Evolutionary conservation across 2,329 filamentous ascomycete species (phyloP), one percentile per base, ranked within the genome.

Genomic region (Bipolaris sorokiniana): DNA sequence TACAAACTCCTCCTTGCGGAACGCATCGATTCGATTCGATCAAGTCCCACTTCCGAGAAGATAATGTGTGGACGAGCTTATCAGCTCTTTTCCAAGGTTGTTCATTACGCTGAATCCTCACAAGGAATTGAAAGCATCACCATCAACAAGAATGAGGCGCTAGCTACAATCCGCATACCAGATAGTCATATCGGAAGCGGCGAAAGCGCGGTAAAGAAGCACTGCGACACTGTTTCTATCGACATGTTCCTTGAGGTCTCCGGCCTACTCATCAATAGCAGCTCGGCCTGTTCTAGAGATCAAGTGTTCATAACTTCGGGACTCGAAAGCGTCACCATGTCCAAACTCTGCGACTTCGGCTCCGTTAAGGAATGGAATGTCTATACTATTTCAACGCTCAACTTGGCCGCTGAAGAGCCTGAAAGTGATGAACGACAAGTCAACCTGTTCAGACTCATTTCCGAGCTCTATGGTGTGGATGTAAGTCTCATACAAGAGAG

Each of bases 241-340:
- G 64, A 67, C 38, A 47, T 51, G 10, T 67, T 67, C 33, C 65
- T 65, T 15, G 55, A 59, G n/a, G 62, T 65, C 3, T 58, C 58
- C 7, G 64, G 64, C 9, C 47, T 67, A 15, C 52, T 65, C 11
- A 59, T 67, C 34, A 67, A 66, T 28, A 66, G 54, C 42, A 63
- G 64, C 22, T 55, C 61, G 16, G 53, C 48, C 40, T 56, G 52
- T 15, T 40, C 28, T 26, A 48, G 33, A 16, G 58, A 52, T 11
- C 55, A 67, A 20, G 63, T 64, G 5, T 57, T 67, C 16, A 52
- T 67, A 16, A 57, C 59, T 15, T 54, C 51, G 9, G 62, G 60
- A 6, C 31, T 67, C 7, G 61, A 65, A 45, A 58, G 61, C 44
- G 37, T 53, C n/a, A 56, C 53, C 3, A 45, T 64, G 46, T 54